Evolutionary conservation across 2,329 filamentous ascomycete genomes (phyloP).

Genomic region (Zalaria sp.): DNA sequence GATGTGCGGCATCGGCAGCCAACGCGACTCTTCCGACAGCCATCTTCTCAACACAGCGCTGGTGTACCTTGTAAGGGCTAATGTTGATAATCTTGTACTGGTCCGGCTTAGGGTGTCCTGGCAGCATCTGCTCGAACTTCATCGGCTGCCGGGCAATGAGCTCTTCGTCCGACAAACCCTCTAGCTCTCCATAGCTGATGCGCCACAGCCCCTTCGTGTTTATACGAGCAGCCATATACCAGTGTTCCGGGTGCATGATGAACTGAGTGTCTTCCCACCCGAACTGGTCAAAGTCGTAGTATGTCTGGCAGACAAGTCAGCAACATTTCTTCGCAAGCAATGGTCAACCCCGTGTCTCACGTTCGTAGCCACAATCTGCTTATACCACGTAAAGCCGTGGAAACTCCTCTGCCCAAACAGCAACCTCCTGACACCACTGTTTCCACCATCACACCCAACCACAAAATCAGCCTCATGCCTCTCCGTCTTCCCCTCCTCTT

Average conservation of each 20-base stretch:
- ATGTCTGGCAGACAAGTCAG: not conserved
- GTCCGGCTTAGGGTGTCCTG: constrained; percentile 11
- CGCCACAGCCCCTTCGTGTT: constrained; percentile 20
- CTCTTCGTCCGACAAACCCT: constrained; percentile 13
- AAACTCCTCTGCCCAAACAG: constrained; percentile 11
- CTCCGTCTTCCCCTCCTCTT: constrained; percentile 9
- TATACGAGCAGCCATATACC: constrained; percentile 23
- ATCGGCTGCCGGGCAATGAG: constrained; percentile 9
- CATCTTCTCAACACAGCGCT: constrained; percentile 20
- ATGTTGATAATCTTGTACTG: constrained; percentile 20
- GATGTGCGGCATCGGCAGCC: constrained; percentile 26
- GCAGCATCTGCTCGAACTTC: constrained; percentile 13
- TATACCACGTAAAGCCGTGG: not conserved
- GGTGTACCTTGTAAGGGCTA: constrained; percentile 28
- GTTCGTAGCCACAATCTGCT: constrained; percentile 21
- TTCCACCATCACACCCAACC: constrained; percentile 42
- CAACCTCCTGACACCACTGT: constrained; percentile 30
- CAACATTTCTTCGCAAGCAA: not conserved
- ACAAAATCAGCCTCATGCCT: constrained; percentile 36
- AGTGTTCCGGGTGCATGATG: constrained; percentile 22
- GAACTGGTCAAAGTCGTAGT: constrained; percentile 21
- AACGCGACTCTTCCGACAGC: constrained; percentile 20
- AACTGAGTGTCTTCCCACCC: constrained; percentile 28
- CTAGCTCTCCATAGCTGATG: constrained; percentile 24
- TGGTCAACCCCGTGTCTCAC: not conserved